Conservation (phyloP, 192 early-diverging fungal genomes). For the Coemansia sp. region DNA sequence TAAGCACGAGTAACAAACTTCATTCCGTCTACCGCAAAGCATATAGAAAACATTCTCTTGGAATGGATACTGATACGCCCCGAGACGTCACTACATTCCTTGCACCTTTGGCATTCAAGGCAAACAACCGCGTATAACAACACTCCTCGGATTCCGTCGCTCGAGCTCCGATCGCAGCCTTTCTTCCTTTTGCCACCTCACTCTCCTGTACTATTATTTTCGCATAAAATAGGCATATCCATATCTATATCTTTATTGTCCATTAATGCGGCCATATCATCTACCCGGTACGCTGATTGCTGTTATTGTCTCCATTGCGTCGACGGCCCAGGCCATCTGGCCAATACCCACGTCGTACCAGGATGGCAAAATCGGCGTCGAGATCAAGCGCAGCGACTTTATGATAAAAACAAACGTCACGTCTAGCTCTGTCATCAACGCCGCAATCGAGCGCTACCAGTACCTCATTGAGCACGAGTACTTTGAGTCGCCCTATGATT, state of each 20-base stretch:
- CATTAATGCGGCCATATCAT: constrained; percentile 8
- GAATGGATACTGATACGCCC: not conserved
- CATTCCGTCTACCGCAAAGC: not conserved
- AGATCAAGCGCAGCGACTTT: constrained; percentile 56
- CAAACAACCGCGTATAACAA: not conserved
- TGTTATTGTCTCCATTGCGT: constrained; percentile 2
- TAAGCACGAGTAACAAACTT: not conserved
- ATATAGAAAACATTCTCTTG: constrained; percentile 9
- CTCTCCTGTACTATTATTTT: not conserved
- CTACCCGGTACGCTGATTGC: not conserved
- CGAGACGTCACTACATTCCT: not conserved
- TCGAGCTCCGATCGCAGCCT: not conserved
- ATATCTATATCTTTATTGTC: not conserved
- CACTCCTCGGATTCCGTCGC: not conserved
- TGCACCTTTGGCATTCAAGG: not conserved
- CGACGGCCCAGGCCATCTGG: constrained; percentile 23
- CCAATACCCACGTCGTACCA: constrained; percentile 32
- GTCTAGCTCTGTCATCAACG: constrained; percentile 56
- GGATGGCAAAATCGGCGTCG: constrained; percentile 52
- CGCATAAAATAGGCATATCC: not conserved
- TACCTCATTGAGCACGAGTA: constrained; percentile 57
- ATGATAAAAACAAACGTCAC: constrained; percentile 64
- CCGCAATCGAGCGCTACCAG: constrained; percentile 59
- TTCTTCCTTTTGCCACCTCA: not conserved
- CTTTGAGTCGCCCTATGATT: constrained; percentile 54